A percentile compares a stretch with the other conserved stretches of the same genome.
phyloP scores from a whole-genome alignment of 2,329 filamentous ascomycete species.

The Hirsutella thompsonii region DNA sequence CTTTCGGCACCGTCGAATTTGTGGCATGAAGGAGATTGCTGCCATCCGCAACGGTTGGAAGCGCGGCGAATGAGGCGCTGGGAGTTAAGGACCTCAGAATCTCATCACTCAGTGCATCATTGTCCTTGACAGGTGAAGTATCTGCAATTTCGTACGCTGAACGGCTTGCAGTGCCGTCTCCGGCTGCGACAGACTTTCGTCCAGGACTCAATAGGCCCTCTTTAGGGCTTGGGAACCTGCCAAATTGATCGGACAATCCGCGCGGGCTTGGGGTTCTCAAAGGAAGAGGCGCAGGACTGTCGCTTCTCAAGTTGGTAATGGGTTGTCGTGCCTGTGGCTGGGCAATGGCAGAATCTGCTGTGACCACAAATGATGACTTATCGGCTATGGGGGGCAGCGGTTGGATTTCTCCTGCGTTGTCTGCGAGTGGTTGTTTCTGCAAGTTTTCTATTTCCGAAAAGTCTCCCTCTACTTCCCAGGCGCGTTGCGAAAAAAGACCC shows the following conservation, averaged over 20 bases:
- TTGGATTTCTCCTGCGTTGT: no score
- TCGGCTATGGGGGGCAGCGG: not conserved
- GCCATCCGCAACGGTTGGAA: conserved; percentile 3
- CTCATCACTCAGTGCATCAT: conserved; percentile 58
- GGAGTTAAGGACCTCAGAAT: conserved; percentile 59
- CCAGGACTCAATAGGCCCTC: conserved; percentile 2
- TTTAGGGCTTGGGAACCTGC: conserved; percentile 21
- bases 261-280: conserved; percentile 20
- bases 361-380: not conserved
- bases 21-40: conserved; percentile 8
- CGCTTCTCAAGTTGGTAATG: not conserved
- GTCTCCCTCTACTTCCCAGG: no score
- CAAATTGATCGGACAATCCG: conserved; percentile 14
- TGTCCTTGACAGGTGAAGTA: conserved; percentile 50
- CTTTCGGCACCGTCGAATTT: conserved; percentile 18
- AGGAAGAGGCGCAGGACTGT: conserved; percentile 14
- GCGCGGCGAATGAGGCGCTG: conserved; percentile 12
- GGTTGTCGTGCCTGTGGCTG: not conserved
- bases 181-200: not conserved
- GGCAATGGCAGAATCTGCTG: not conserved
- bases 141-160: conserved; percentile 34
- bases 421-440: no score
- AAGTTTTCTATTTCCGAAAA: no score
- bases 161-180: conserved; percentile 21
- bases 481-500: no score